phyloP scores from a whole-genome alignment of 2,329 filamentous ascomycete species.

The Dichotomopilus funicola region DNA sequence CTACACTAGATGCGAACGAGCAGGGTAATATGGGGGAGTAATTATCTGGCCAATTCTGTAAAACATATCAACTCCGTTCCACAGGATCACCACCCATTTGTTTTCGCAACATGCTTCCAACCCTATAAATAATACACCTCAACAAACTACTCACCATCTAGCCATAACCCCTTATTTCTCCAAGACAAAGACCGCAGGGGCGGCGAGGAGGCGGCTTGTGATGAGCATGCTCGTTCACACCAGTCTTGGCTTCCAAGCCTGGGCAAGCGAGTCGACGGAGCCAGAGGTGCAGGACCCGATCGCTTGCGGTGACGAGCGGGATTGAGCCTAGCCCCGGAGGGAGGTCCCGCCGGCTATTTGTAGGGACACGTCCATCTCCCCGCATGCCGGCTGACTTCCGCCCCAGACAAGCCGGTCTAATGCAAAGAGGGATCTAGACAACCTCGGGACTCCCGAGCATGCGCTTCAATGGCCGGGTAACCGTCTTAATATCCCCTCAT shows the following conservation, averaged over 20 bases:
- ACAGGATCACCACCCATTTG: too few species aligned
- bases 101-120: too few species aligned
- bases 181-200: neutral
- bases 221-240: slow-evolving; percentile 3
- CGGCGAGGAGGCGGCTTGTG: neutral
- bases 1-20: too few species aligned
- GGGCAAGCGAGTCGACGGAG: neutral
- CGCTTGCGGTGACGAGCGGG: neutral
- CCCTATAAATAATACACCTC: too few species aligned
- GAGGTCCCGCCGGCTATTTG: slow-evolving; percentile 8
- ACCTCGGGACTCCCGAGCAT: neutral
- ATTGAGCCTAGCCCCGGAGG: neutral
- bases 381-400: neutral
- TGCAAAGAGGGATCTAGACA: neutral
- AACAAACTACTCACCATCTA: too few species aligned
- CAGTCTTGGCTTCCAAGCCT: neutral
- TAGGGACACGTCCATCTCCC: neutral
- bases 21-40: too few species aligned
- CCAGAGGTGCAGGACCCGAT: neutral
- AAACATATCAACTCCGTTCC: too few species aligned
- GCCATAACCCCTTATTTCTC: too few species aligned
- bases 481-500: neutral
- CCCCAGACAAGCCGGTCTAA: slow-evolving; percentile 3
- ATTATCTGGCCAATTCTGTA: too few species aligned
- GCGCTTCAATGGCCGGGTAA: slow-evolving; percentile 4